A percentile compares a stretch with the other conserved stretches of the same genome.
Evolutionary conservation across 2,329 filamentous ascomycete species (phyloP).

Genomic region (Dactylella cylindrospora): DNA sequence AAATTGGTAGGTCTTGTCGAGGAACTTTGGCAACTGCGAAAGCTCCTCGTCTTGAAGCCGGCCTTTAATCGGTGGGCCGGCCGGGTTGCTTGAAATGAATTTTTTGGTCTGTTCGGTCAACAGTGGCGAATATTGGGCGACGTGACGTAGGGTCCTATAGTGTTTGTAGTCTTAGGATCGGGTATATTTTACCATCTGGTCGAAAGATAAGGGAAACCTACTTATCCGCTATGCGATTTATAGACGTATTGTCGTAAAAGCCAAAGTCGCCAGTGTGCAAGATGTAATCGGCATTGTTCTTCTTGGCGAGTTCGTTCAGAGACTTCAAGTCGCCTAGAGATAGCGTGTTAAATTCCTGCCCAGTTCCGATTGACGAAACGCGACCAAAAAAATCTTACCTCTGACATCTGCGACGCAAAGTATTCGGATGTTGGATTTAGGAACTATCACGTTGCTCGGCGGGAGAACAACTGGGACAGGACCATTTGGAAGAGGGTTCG

Average conservation of each 20-base stretch:
- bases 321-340: conserved; percentile 83
- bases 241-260: conserved; percentile 94
- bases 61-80: conserved; percentile 56
- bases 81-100: conserved; percentile 61
- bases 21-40: conserved; percentile 85
- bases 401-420: conserved; percentile 72
- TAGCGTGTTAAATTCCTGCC: conserved; percentile 21
- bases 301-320: conserved; percentile 91
- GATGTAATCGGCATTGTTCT: conserved; percentile 93
- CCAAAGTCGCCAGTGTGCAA: conserved; percentile 99
- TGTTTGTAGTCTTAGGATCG: conserved; percentile 30
- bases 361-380: conserved; percentile 23
- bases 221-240: conserved; percentile 98
- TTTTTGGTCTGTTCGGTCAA: conserved; percentile 77
- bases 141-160: conserved; percentile 87
- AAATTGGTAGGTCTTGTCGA: conserved; percentile 83
- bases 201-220: conserved; percentile 56
- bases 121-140: conserved; percentile 95
- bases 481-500: conserved; percentile 28
- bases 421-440: conserved; percentile 60
- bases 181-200: background rate
- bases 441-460: conserved; percentile 29
- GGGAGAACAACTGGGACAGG: conserved; percentile 40
- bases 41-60: conserved; percentile 67
- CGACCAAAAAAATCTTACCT: conserved; percentile 57